A percentile compares a stretch with the other conserved stretches of the same genome.
These are phyloP conservation scores for Coemansia interrupta DNA, from an alignment of 192 early-diverging fungal species.

Conservation along the genomic window DNA sequence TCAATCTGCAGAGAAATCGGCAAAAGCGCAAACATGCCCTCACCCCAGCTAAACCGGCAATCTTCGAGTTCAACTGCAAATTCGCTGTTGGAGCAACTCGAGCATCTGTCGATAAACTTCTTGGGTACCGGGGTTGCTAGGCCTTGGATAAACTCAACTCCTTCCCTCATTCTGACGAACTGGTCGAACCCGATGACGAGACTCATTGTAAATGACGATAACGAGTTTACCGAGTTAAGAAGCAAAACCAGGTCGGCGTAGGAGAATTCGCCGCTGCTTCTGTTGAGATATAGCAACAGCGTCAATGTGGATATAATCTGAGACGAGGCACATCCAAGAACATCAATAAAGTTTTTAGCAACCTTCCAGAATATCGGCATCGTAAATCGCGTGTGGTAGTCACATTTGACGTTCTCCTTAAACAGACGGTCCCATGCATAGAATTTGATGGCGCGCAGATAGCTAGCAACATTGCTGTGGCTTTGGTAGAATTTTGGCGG, in stretches of 20 bases:
- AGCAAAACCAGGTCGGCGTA: no score
- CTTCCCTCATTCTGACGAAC: no score
- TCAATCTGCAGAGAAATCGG: not conserved
- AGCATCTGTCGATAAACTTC: not conserved
- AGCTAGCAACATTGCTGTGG: no score
- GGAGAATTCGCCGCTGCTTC: no score
- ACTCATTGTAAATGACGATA: no score
- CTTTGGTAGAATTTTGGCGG: no score
- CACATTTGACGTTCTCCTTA: not conserved
- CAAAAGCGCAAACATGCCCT: not conserved
- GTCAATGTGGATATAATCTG: no score
- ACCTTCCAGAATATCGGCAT: not conserved
- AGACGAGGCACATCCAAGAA: no score
- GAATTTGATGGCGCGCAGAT: not conserved
- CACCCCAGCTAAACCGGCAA: not conserved
- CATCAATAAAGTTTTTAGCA: not conserved
- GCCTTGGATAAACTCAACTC: not conserved
- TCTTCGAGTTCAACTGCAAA: not conserved
- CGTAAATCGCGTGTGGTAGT: not conserved
- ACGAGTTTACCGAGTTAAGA: no score
- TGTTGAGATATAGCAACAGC: no score
- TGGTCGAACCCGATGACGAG: no score
- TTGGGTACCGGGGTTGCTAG: not conserved
- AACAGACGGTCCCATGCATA: not conserved
- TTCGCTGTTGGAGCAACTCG: not conserved